A percentile compares a stretch with the other conserved stretches of the same genome.
These are phyloP conservation scores for Chimonanthus salicifolius DNA, from an alignment of 164 flowering plant species.

Conservation along the genomic window DNA sequence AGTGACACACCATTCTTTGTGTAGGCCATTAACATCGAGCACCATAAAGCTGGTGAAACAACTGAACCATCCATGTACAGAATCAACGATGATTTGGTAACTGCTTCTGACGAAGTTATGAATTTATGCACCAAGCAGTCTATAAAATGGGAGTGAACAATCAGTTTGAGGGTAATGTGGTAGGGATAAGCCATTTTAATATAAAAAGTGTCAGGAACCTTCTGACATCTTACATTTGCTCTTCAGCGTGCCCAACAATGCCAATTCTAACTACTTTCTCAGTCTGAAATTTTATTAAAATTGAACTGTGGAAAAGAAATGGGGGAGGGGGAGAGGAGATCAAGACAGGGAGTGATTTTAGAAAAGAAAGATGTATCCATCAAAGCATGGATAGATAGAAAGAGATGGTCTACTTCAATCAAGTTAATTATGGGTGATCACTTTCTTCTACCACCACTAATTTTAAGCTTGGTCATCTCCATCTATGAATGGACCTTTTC, in stretches of 20 bases:
- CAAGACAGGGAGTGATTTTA: too few relatives aligned
- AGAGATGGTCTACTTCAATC: too few relatives aligned
- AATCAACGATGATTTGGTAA: constrained; percentile 90
- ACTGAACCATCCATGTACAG: constrained; percentile 86
- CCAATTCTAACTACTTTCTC: background rate
- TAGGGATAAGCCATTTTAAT: too few relatives aligned
- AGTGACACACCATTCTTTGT: background rate
- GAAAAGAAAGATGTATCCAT: background rate
- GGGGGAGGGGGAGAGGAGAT: too few relatives aligned
- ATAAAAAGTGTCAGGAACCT: background rate
- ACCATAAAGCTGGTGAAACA: constrained; percentile 81
- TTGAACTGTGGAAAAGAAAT: background rate
- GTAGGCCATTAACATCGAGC: constrained; percentile 76
- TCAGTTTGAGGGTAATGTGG: background rate
- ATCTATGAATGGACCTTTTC: too few relatives aligned
- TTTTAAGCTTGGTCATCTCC: too few relatives aligned
- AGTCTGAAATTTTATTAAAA: background rate
- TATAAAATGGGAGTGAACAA: background rate
- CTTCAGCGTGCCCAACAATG: background rate
- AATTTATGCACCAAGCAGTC: background rate
- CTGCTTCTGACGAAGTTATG: background rate
- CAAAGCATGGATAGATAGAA: too few relatives aligned
- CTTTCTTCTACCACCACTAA: too few relatives aligned
- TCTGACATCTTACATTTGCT: background rate
- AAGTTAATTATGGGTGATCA: too few relatives aligned